Evolutionary conservation across 2,329 filamentous ascomycete genomes (phyloP).

Genomic region (Neurospora crassa): DNA sequence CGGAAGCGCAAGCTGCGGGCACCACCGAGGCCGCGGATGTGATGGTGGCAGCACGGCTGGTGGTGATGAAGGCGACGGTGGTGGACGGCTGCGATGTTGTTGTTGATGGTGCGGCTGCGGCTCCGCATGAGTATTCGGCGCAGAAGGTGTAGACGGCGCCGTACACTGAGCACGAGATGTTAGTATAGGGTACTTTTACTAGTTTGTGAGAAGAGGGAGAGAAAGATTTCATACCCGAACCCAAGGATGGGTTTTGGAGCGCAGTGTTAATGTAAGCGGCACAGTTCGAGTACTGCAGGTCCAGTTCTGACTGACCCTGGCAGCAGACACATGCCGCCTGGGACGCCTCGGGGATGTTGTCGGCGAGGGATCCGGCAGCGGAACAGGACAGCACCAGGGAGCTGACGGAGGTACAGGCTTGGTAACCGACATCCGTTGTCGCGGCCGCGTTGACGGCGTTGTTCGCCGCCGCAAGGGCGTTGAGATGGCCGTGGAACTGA

Average conservation of each 20-base stretch:
- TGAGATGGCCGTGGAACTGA: slow-evolving; percentile 6
- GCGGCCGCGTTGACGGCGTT: slow-evolving; percentile 5
- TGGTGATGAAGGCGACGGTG: not conserved
- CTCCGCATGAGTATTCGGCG: not conserved
- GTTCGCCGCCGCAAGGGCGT: not conserved
- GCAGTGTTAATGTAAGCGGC: slow-evolving; percentile 15
- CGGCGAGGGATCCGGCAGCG: slow-evolving; percentile 8
- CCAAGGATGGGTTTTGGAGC: not conserved
- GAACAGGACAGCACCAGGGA: slow-evolving; percentile 11
- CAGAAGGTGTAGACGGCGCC: slow-evolving; percentile 1
- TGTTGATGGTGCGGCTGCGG: not conserved
- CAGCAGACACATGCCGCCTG: slow-evolving; percentile 20
- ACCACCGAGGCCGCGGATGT: not conserved
- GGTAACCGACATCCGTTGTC: slow-evolving; percentile 4
- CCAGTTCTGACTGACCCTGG: slow-evolving; percentile 5
- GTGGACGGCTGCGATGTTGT: not conserved
- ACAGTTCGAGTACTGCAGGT: slow-evolving; percentile 16
- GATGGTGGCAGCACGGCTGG: not conserved
- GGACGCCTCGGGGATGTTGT: slow-evolving; percentile 2
- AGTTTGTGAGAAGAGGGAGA: no score
- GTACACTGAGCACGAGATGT: not conserved
- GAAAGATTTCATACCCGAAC: not conserved
- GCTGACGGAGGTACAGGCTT: slow-evolving; percentile 12
- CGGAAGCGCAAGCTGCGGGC: slow-evolving; percentile 17
- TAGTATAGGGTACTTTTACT: not conserved